Evolutionary conservation across 163 green algal genomes (phyloP).

Genomic region (Volvox carteri): DNA sequence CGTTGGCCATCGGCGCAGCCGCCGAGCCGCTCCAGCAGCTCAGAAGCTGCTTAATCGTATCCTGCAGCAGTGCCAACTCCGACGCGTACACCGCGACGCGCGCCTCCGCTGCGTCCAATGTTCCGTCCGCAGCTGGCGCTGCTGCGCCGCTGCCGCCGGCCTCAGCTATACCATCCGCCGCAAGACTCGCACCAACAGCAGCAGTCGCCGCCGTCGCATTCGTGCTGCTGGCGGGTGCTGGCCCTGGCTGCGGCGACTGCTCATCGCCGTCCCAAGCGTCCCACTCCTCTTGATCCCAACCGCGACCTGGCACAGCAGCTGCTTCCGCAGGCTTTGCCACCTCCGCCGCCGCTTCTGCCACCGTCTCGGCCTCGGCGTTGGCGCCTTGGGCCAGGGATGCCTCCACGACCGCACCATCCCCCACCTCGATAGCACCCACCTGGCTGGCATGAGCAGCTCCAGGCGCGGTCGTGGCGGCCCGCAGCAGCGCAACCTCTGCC

Average conservation of each 20-base stretch:
- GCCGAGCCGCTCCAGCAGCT: background rate
- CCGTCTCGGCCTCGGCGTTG: too few relatives aligned
- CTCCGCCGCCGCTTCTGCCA: background rate
- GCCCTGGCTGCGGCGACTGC: background rate
- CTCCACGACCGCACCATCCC: background rate
- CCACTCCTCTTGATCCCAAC: constrained; percentile 41
- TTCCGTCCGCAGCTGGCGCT: background rate
- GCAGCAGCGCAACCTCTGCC: background rate
- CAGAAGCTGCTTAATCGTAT: constrained; percentile 19
- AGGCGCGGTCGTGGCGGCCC: background rate
- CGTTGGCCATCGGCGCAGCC: background rate
- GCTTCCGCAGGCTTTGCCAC: background rate
- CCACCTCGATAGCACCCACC: background rate
- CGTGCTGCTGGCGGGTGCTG: background rate
- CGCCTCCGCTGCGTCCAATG: background rate
- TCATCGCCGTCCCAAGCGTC: constrained; percentile 32
- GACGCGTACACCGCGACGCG: background rate
- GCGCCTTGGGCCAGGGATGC: too few relatives aligned
- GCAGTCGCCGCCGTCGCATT: background rate
- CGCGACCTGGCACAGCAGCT: background rate
- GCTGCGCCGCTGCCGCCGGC: background rate
- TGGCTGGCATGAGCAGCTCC: background rate
- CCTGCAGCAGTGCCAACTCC: constrained; percentile 17
- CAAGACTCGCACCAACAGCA: background rate
- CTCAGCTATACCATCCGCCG: background rate